Evolutionary conservation across 2,329 filamentous ascomycete species (phyloP).

Genomic region (Celoporthe dispersa): DNA sequence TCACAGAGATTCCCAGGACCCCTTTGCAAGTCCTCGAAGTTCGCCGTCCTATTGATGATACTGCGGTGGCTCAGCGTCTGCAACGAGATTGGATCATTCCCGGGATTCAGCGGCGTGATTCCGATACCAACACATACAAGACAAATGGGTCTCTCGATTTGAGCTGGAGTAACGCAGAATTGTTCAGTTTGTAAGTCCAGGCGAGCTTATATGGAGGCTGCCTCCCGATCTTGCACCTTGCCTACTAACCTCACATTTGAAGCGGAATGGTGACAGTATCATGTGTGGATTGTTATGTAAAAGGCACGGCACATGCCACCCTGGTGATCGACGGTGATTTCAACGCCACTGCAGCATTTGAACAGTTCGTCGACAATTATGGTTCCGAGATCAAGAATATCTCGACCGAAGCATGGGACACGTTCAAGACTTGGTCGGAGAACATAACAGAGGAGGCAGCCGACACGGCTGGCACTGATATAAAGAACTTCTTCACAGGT

Average conservation of each 20-base stretch:
- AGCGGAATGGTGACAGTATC: constrained; percentile 43
- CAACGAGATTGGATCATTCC: constrained; percentile 32
- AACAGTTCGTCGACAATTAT: constrained; percentile 41
- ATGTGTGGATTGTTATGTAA: constrained; percentile 56
- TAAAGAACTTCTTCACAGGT: constrained; percentile 29
- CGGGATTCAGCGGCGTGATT: constrained; percentile 31
- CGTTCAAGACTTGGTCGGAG: constrained; percentile 32
- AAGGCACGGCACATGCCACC: constrained; percentile 48
- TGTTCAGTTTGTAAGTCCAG: constrained; percentile 41
- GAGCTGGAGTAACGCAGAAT: constrained; percentile 44
- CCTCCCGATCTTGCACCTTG: background rate
- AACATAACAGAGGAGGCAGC: constrained; percentile 39
- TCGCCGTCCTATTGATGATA: constrained; percentile 29
- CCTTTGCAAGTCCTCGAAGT: constrained; percentile 30
- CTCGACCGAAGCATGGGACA: constrained; percentile 30
- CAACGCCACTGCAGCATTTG: constrained; percentile 42
- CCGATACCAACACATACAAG: constrained; percentile 30
- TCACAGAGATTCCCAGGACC: background rate
- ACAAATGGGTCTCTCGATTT: constrained; percentile 43
- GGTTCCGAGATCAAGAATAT: constrained; percentile 41
- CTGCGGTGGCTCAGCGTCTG: background rate
- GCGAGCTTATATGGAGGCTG: constrained; percentile 2
- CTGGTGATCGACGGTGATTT: constrained; percentile 48
- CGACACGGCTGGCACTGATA: constrained; percentile 35
- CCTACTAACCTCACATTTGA: background rate